Evolutionary conservation across 805 yeast genomes (phyloP), one percentile per base, ranked within the genome.

Genomic region (Zygoascus tannicola): DNA sequence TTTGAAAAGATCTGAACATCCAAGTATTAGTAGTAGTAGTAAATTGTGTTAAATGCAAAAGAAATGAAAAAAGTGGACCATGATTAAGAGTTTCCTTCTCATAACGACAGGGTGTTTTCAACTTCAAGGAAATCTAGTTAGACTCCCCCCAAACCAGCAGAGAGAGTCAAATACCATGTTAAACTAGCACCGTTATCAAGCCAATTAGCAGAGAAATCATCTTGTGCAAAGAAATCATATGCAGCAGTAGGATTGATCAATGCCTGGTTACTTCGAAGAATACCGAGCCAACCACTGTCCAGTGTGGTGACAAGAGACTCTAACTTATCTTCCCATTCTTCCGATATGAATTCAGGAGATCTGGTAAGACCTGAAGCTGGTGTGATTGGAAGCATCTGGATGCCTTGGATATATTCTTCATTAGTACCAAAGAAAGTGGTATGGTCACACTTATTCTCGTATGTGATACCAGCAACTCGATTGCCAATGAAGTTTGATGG

Each of bases 121-220:
- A n/a, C n/a, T n/a, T n/a, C n/a, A n/a, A n/a, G n/a, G n/a, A n/a
- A n/a, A n/a, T 12, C 12, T 26, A 26, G 30, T 12, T 26, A 26
- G 19, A 14, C 35, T 8, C 50, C 51, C n/a, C 51, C 51, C 18
- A 59, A 49, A 4, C 57, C 58, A 14, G 66, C 95, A 38, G 85
- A 70, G 51, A 75, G 84, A 0, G 94, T 78, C 50, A 87, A 67
- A 10, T 88, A 80, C 94, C 95, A 87, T 0, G 96, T 81, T 49
- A 79, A 66, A 22, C 90, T 79, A 71, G 86, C 90, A 2, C 97
- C 97, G 45, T 76, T 75, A 56, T 88, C 97, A 39, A 88, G 73
- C 50, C 71, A 73, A 3, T 60, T 54, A n/a, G 66, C 64, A 37
- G 67, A 57, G 71, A 85, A 87, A 44, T 64, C 66, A 4, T 66